These are phyloP conservation scores for Euryodendron excelsum DNA, from an alignment of 148 eudicot genomes.

Conservation along the genomic window DNA sequence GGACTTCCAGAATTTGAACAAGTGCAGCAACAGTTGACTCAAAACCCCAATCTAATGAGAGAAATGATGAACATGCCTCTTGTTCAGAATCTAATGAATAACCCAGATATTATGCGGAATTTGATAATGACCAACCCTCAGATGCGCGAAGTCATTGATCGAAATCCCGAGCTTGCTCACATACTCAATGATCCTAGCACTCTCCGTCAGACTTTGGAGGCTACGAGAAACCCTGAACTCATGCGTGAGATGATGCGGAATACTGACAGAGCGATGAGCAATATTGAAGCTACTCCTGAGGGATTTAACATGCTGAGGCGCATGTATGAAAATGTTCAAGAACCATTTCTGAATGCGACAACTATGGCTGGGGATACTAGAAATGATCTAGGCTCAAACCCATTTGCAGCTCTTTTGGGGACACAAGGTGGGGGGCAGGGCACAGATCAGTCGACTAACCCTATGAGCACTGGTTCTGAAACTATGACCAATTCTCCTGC, in stretches of 20 bases:
- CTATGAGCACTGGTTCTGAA: constrained; percentile 22
- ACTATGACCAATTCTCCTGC: constrained; percentile 31
- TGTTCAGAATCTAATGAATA: constrained; percentile 28
- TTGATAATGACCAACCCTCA: constrained; percentile 28
- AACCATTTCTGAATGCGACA: constrained; percentile 31
- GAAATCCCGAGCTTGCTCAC: constrained; percentile 34
- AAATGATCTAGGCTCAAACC: constrained; percentile 22
- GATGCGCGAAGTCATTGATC: constrained; percentile 29
- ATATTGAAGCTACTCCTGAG: constrained; percentile 33
- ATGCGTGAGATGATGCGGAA: constrained; percentile 38
- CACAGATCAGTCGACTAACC: constrained; percentile 7
- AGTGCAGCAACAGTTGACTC: constrained; percentile 28
- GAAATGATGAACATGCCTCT: constrained; percentile 26
- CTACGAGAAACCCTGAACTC: constrained; percentile 35
- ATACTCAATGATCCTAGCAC: constrained; percentile 33
- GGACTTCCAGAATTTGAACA: constrained; percentile 28
- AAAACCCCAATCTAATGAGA: constrained; percentile 27
- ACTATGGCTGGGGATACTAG: constrained; percentile 18
- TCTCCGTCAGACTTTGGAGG: constrained; percentile 28
- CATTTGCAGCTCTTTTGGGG: constrained; percentile 26
- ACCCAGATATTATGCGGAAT: constrained; percentile 24
- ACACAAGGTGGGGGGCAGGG: constrained; percentile 15
- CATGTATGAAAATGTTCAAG: constrained; percentile 35
- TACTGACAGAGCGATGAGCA: constrained; percentile 36
- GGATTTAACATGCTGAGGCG: constrained; percentile 38